Base-by-base conservation (phyloP, 202 grass and related monocot genomes). In the Schoenoplectus tabernaemontani region DNA sequence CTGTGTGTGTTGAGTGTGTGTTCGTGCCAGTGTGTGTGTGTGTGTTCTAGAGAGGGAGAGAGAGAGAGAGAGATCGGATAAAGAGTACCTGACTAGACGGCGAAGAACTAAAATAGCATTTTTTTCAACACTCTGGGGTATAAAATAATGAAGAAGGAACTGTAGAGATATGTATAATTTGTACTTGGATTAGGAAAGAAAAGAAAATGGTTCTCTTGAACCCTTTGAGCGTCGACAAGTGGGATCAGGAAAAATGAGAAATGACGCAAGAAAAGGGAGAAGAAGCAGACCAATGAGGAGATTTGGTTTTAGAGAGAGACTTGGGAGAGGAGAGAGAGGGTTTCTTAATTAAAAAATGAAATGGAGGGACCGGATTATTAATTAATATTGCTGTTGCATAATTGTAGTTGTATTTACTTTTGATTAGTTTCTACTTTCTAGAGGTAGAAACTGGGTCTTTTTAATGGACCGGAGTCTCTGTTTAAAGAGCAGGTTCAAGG, bases 321-420 rank as follows among this genome's bases (percentile, higher is more conserved):
- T 80, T 83, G 65, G 15, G 17, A 44, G 63, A 76, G 72, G 59
- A 71, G 5, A 62, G 59, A 83, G 19, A 48, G 69, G 23, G 32
- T 41, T 83, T 72, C 28, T 70, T 44, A 4, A 62, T 64, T 38
- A 78, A 89, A 82, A 38, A 63, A 82, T 11, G 16, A 33, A 67
- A 16, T 23, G 10, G 16, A 28, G 20, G 20, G 23, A 5, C 65
- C 65, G 4, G 19, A 48, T 48, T 12, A 48, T 48, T 48, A 24
- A 23, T 44, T 46, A 43, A 69, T 23, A 7, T 36, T 64, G 13
- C 13, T 7, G 30, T 64, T 37, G 5, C 13, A 3, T 60, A 13
- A 3, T 50, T 50, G 8, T 68, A 23, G 9, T 69, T 79, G 72
- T n/a, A n/a, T n/a, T n/a, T 82, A 82, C 77, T 82, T 64, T 81